phyloP scores from a whole-genome alignment of 768 basidiomycete species.

The Amanita thiersii region DNA sequence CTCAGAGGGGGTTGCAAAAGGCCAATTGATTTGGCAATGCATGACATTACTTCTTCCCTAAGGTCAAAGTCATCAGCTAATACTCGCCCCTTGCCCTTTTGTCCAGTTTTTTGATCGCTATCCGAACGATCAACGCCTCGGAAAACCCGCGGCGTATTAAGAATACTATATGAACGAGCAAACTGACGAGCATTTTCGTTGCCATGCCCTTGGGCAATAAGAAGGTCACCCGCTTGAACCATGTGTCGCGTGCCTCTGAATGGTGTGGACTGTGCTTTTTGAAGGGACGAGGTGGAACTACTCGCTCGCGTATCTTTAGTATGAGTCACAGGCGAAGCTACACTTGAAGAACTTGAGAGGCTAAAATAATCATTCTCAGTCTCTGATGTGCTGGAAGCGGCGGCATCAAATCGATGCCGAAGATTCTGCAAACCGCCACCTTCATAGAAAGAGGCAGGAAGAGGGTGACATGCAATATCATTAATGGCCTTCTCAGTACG shows the following conservation, averaged over 20 bases:
- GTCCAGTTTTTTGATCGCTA: slow-evolving; percentile 14
- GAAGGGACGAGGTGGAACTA: slow-evolving; percentile 13
- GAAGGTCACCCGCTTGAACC: slow-evolving; percentile 73
- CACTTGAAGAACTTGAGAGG: slow-evolving; percentile 17
- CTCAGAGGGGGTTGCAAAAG: slow-evolving; percentile 81
- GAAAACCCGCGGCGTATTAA: slow-evolving; percentile 40
- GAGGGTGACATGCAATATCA: slow-evolving; percentile 91
- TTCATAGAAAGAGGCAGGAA: slow-evolving; percentile 88
- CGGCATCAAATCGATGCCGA: slow-evolving; percentile 80
- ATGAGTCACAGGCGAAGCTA: slow-evolving; percentile 19
- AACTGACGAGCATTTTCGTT: slow-evolving; percentile 38
- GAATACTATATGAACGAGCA: slow-evolving; percentile 38
- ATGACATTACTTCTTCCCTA: slow-evolving; percentile 95
- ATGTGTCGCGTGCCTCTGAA: slow-evolving; percentile 38
- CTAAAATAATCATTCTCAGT: slow-evolving; percentile 54
- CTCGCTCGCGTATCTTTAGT: neutral
- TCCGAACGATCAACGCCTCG: slow-evolving; percentile 23
- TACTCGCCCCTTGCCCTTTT: slow-evolving; percentile 16
- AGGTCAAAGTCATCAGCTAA: slow-evolving; percentile 79
- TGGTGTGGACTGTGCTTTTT: slow-evolving; percentile 11
- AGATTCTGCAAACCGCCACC: slow-evolving; percentile 85
- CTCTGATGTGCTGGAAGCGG: slow-evolving; percentile 36
- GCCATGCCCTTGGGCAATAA: slow-evolving; percentile 44
- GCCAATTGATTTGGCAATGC: slow-evolving; percentile 96
- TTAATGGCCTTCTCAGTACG: slow-evolving; percentile 97